A percentile compares a stretch with the other conserved stretches of the same genome.
phyloP scores from a whole-genome alignment of 2,329 filamentous ascomycete species.

The Ceratocystis lukuohia region DNA sequence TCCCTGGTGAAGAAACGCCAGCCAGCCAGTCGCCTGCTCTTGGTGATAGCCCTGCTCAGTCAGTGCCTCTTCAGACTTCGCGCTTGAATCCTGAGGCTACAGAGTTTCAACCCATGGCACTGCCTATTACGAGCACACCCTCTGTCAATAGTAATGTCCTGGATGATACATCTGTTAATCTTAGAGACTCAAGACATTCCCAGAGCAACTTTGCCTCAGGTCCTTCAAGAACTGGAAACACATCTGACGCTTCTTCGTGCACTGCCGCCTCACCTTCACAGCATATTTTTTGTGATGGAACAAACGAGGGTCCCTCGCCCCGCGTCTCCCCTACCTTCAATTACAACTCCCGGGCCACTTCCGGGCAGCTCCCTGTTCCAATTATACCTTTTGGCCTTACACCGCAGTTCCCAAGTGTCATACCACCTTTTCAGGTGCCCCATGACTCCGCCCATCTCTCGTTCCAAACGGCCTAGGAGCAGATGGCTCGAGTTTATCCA shows the following conservation, averaged over 20 bases:
- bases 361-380: not conserved
- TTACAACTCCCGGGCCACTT: not conserved
- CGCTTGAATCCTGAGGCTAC: conserved; percentile 5
- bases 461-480: conserved; percentile 1
- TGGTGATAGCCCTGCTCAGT: not conserved
- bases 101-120: conserved; percentile 5
- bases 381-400: not conserved
- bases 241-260: not conserved
- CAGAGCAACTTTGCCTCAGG: not conserved
- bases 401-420: not conserved
- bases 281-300: not conserved
- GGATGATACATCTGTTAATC: not conserved
- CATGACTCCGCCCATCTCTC: not conserved
- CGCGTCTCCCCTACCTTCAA: not conserved
- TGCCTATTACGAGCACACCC: not conserved
- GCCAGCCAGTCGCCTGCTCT: not conserved
- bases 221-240: not conserved
- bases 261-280: not conserved
- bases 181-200: not conserved
- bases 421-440: not conserved
- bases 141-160: not conserved
- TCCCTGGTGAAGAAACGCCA: not conserved
- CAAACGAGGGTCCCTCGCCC: not conserved
- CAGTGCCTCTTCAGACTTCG: not conserved
- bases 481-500: conserved; percentile 6